Conservation (phyloP, 768 basidiomycete genomes). For the Auricularia auricula-judae region DNA sequence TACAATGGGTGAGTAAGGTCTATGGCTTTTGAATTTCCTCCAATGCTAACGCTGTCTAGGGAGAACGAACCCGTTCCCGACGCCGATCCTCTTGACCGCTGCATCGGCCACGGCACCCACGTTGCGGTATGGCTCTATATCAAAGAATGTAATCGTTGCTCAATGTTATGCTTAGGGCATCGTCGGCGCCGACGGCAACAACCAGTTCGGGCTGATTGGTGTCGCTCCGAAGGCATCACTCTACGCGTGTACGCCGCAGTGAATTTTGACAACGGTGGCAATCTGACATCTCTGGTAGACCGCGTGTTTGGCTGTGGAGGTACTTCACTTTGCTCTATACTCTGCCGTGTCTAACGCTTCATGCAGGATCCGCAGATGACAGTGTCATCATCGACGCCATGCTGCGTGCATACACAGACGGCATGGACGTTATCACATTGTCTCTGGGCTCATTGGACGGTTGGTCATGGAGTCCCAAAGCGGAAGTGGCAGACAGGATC, state of each 20-base stretch:
- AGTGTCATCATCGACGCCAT: conserved; percentile 37
- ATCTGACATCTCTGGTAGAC: conserved; percentile 12
- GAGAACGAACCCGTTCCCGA: neutral
- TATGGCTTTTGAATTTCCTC: too few relatives aligned
- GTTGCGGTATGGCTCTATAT: conserved; percentile 24
- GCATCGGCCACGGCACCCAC: conserved; percentile 40
- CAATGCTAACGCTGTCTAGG: too few relatives aligned
- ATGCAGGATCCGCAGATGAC: conserved; percentile 18
- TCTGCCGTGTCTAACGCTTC: neutral
- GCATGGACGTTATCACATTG: conserved; percentile 51
- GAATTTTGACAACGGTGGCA: neutral
- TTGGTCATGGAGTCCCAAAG: conserved; percentile 45
- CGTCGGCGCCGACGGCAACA: conserved; percentile 48
- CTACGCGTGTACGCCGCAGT: conserved; percentile 20
- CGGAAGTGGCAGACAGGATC: conserved; percentile 50
- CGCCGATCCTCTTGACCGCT: conserved; percentile 22
- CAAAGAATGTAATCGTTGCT: neutral
- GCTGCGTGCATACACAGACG: conserved; percentile 40
- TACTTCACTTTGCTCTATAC: conserved; percentile 12
- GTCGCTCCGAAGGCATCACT: conserved; percentile 54
- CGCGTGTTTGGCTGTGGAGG: conserved; percentile 57
- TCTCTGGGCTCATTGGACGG: conserved; percentile 54
- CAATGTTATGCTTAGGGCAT: conserved; percentile 9
- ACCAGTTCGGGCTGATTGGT: conserved; percentile 55
- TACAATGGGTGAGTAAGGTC: conserved; percentile 27